Conservation (phyloP, 2,329 filamentous ascomycete species). For the Aspergillus caelatus region DNA sequence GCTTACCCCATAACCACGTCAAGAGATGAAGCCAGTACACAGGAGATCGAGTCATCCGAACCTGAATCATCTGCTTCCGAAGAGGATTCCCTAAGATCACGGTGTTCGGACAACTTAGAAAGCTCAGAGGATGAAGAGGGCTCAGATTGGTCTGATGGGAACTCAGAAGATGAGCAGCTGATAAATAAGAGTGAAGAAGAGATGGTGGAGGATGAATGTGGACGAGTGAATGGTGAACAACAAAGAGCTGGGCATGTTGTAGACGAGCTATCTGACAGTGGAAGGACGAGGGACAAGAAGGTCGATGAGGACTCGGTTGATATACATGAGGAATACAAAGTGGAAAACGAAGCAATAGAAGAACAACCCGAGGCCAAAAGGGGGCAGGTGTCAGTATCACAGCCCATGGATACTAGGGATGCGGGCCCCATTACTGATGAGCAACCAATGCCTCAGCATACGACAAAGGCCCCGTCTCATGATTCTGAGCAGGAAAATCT, state of each 20-base stretch:
- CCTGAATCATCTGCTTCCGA: slow-evolving; percentile 9
- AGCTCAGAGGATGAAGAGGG: slow-evolving; percentile 1
- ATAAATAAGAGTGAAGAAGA: not conserved
- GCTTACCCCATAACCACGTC: not conserved
- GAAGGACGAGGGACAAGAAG: not conserved
- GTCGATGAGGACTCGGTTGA: not conserved
- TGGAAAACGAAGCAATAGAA: not conserved
- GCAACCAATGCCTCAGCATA: not conserved
- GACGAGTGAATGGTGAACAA: not conserved
- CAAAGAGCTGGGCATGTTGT: slow-evolving; percentile 4
- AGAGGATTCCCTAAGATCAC: not conserved
- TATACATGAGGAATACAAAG: not conserved
- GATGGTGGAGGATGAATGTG: not conserved
- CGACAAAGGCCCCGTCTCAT: not conserved
- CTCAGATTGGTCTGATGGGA: not conserved
- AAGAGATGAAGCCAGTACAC: not conserved
- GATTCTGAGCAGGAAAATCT: not conserved
- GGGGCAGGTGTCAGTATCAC: not conserved
- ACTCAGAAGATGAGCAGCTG: not conserved
- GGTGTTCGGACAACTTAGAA: not conserved
- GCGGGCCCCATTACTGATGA: not conserved
- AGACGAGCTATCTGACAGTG: not conserved
- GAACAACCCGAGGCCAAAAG: not conserved
- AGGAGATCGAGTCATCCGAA: slow-evolving; percentile 6
- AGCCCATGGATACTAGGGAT: not conserved